Conservation (phyloP, 768 basidiomycete species). For the Phaeotremella skinneri region DNA sequence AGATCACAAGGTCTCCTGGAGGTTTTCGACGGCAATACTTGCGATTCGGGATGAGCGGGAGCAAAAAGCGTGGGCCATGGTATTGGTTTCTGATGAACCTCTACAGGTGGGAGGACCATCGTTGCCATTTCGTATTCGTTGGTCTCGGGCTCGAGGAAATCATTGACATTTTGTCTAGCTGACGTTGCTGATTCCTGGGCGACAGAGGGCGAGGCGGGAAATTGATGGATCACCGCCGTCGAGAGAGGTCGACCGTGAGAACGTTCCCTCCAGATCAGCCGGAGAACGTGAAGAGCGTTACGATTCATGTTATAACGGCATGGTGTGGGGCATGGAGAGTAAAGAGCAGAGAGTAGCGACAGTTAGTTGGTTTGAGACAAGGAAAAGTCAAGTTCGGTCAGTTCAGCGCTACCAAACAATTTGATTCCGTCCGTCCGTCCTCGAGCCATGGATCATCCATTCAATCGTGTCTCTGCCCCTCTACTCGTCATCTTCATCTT, state of each 20-base stretch:
- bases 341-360: too few relatives aligned
- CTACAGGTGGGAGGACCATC: constrained; percentile 18
- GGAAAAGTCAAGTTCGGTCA: too few relatives aligned
- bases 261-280: not conserved
- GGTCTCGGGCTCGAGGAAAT: constrained; percentile 35
- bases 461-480: too few relatives aligned
- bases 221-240: not conserved
- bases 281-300: not conserved
- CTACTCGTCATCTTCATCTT: too few relatives aligned
- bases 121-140: constrained; percentile 25
- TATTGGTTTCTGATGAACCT: constrained; percentile 19
- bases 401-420: too few relatives aligned
- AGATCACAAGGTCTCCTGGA: constrained; percentile 25
- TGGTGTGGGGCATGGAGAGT: not conserved
- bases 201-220: not conserved
- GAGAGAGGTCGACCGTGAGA: not conserved
- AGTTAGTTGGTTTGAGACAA: too few relatives aligned
- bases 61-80: constrained; percentile 42
- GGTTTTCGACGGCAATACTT: not conserved
- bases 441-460: too few relatives aligned
- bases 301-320: not conserved
- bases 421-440: too few relatives aligned
- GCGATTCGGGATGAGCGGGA: constrained; percentile 7
- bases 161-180: not conserved
- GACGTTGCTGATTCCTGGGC: not conserved